These are phyloP conservation scores for Gynandropsis gynandra DNA, from an alignment of 345 rosid genomes.

Conservation along the genomic window DNA sequence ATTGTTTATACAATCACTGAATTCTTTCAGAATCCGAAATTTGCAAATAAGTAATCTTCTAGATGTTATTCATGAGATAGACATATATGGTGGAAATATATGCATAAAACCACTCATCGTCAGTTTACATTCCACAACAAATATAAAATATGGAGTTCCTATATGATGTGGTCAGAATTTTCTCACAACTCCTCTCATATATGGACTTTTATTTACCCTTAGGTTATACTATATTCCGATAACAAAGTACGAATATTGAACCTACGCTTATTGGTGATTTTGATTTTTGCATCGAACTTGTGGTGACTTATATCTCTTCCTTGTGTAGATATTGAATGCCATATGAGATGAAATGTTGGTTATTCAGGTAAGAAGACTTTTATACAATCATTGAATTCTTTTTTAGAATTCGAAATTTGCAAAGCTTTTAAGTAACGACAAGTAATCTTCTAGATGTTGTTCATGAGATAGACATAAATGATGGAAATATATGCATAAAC, in stretches of 20 bases:
- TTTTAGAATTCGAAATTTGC: too few species aligned
- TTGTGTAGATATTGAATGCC: background rate
- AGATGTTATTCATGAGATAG: slow-evolving; percentile 82
- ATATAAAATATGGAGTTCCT: slow-evolving; percentile 82
- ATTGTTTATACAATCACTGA: too few species aligned
- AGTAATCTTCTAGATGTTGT: slow-evolving; percentile 75
- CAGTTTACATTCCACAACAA: slow-evolving; percentile 93
- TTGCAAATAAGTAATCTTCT: slow-evolving; percentile 78
- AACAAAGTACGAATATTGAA: too few species aligned
- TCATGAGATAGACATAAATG: slow-evolving; percentile 91
- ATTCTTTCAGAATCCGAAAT: too few species aligned
- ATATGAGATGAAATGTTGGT: background rate
- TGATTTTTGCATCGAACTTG: background rate
- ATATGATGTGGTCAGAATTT: slow-evolving; percentile 68
- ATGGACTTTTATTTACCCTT: background rate
- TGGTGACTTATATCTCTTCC: background rate
- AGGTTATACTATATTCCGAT: background rate
- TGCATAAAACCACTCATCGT: slow-evolving; percentile 87
- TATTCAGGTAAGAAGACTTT: slow-evolving; percentile 67
- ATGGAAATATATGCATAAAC: slow-evolving; percentile 95
- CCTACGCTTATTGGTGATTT: background rate
- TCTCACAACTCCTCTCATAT: background rate
- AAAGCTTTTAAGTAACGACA: too few species aligned
- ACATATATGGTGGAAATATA: slow-evolving; percentile 99
- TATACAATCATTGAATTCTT: too few species aligned